Percentiles rank a stretch among this genome's conserved stretches.
Conservation (phyloP, 176 grass and related monocot genomes). For the Juncus inflexus region DNA sequence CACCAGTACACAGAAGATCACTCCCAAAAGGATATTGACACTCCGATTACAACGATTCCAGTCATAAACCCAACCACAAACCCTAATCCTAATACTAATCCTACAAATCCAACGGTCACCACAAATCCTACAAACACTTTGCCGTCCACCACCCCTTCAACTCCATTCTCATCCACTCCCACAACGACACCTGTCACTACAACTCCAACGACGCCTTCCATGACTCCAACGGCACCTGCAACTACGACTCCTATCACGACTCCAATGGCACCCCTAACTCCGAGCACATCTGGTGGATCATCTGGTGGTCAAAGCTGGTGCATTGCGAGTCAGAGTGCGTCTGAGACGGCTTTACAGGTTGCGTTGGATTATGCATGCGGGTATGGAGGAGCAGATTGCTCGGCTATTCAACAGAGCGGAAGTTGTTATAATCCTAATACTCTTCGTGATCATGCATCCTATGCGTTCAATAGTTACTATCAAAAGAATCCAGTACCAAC, state of each 20-base stretch:
- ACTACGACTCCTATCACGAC: conserved; percentile 30
- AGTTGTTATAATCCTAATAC: conserved; percentile 58
- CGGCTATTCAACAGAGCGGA: conserved; percentile 43
- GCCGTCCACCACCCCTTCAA: background rate
- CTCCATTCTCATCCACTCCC: conserved; percentile 6
- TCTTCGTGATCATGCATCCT: conserved; percentile 61
- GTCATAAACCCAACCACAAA: conserved; percentile 41
- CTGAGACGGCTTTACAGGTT: conserved; percentile 48
- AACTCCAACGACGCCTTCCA: conserved; percentile 31
- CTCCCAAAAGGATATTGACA: conserved; percentile 46
- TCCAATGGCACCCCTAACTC: conserved; percentile 17
- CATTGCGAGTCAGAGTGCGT: conserved; percentile 55
- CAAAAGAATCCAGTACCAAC: conserved; percentile 52
- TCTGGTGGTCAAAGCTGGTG: conserved; percentile 44
- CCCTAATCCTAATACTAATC: background rate
- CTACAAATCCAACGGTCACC: conserved; percentile 18
- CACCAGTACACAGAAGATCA: background rate
- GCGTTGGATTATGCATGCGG: conserved; percentile 74
- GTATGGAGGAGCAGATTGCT: conserved; percentile 53
- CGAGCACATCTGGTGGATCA: conserved; percentile 3
- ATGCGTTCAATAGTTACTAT: conserved; percentile 76
- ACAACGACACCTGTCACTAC: conserved; percentile 21
- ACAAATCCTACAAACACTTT: conserved; percentile 1
- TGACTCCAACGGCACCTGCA: conserved; percentile 22
- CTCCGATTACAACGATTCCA: conserved; percentile 50